phyloP scores from a whole-genome alignment of 1,139 yeast genomes.

The Saccharomyces hybrid region DNA sequence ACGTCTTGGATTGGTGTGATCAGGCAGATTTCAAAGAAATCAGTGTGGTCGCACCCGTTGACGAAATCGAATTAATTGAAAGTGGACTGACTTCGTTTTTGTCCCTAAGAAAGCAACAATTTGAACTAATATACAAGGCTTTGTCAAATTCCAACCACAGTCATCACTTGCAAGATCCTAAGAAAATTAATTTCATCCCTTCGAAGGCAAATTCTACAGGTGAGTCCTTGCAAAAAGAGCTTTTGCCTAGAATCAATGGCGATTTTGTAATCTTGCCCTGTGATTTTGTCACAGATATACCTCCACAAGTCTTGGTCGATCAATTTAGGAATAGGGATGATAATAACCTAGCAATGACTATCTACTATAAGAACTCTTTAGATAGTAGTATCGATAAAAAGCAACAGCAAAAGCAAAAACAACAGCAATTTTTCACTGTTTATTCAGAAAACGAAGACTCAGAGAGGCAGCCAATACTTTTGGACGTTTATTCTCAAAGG shows the following conservation, averaged over 20 bases:
- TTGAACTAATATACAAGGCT: conserved; percentile 22
- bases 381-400: conserved; percentile 69
- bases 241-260: conserved; percentile 38
- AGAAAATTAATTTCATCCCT: conserved; percentile 41
- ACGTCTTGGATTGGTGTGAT: conserved; percentile 90
- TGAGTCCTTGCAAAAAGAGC: conserved; percentile 45
- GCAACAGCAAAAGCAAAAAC: conserved; percentile 40
- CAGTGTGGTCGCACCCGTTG: conserved; percentile 44
- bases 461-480: conserved; percentile 41
- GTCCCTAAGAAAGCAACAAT: conserved; percentile 25
- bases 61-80: conserved; percentile 30
- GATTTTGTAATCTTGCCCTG: conserved; percentile 83
- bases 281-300: conserved; percentile 85
- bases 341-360: conserved; percentile 60
- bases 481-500: conserved; percentile 61
- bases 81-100: conserved; percentile 20
- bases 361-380: conserved; percentile 61
- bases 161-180: conserved; percentile 29
- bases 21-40: conserved; percentile 67
- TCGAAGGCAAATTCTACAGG: conserved; percentile 53
- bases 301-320: conserved; percentile 83
- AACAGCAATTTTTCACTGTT: conserved; percentile 50
- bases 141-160: conserved; percentile 20
- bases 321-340: conserved; percentile 66
- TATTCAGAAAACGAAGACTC: conserved; percentile 44